Evolutionary conservation across 257 asterid species (phyloP), one percentile per base, ranked within the genome.

Genomic region (Petunia axillaris): DNA sequence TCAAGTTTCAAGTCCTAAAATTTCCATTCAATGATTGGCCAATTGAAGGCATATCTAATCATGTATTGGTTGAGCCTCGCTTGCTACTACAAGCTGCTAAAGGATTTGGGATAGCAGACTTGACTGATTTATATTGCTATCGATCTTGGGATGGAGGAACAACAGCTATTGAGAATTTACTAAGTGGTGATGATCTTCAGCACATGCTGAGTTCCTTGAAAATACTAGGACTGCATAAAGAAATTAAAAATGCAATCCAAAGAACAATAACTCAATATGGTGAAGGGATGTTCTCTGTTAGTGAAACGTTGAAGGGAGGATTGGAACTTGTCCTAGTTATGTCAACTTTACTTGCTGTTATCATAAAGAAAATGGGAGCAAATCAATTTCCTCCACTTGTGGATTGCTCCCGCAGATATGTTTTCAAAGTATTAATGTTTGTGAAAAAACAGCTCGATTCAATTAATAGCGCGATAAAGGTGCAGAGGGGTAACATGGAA

Each of bases 141-240:
- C 1, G 36, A 65, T 65, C 52, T 65, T 52, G 13, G 13, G 70
- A 64, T 37, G 11, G 15, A 64, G 97, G 98, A 80, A 90, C 92
- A 75, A 92, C 97, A 59, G 89, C 90, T 66, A 94, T 92, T 52
- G 94, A 93, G 87, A 95, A 92, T 91, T 89, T 95, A 64, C 83
- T 92, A 82, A 85, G 88, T 86, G 91, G 97, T 88, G 97, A 95
- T 14, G 97, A 91, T 83, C 85, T 93, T 50, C 97, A 90, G 83
- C 92, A 93, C 81, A 95, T 90, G 95, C 94, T 92, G 75, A 93
- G 91, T 78, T 97, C 95, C 71, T 88, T 93, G 84, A 91, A 86
- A 80, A 92, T 97, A 16, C 97, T 93, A 77, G 98, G 97, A 62
- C 85, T 95, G 82, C 62, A 79, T 70, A 94, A 91, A 48, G 93